phyloP scores from a whole-genome alignment of 306 rosid genomes.

The Prunus kanzakura region DNA sequence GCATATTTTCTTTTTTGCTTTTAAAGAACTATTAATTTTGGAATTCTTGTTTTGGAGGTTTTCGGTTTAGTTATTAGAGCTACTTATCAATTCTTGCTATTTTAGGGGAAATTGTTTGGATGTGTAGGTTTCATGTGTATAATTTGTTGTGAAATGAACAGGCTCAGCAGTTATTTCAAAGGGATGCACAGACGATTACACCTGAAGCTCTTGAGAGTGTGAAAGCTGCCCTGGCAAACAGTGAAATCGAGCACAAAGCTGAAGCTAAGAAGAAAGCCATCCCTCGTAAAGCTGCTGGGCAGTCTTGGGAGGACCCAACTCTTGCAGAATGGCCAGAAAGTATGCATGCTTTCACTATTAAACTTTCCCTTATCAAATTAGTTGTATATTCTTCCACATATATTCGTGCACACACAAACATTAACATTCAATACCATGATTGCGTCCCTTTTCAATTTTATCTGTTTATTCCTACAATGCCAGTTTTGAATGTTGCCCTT shows the following conservation, averaged over 20 bases:
- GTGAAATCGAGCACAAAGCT: conserved; percentile 81
- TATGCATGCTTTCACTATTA: conserved; percentile 16
- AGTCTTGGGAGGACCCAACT: conserved; percentile 89
- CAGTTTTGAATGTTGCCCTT: background rate
- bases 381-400: background rate
- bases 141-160: conserved; percentile 24
- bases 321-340: conserved; percentile 98
- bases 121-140: background rate
- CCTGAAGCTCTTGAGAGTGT: conserved; percentile 95
- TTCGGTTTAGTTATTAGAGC: background rate
- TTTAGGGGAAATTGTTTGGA: background rate
- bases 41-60: background rate
- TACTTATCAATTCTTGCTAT: background rate
- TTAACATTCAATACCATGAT: background rate
- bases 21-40: background rate
- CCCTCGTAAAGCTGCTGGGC: conserved; percentile 98
- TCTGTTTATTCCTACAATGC: too few relatives aligned
- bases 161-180: conserved; percentile 91
- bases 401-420: too few relatives aligned
- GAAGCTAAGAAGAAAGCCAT: conserved; percentile 83
- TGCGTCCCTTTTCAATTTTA: background rate
- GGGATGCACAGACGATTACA: conserved; percentile 88
- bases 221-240: conserved; percentile 88
- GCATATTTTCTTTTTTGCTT: background rate
- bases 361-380: background rate